Percentiles rank a stretch among this genome's conserved stretches.
phyloP scores from a whole-genome alignment of 2,329 filamentous ascomycete genomes.

The Botrytis sinoallii region DNA sequence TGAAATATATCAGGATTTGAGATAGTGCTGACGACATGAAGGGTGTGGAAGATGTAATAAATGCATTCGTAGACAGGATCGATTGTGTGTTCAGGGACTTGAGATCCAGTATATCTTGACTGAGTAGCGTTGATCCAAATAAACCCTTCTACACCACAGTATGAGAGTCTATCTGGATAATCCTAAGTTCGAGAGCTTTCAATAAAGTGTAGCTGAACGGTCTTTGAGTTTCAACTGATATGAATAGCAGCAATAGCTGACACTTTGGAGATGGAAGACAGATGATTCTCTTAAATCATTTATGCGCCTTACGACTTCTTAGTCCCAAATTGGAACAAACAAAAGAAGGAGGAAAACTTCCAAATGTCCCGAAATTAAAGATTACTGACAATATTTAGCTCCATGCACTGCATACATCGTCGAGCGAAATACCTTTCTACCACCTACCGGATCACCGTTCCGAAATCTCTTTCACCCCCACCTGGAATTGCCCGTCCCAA shows the following conservation, averaged over 20 bases:
- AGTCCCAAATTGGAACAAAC: neutral
- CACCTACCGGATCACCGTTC: neutral
- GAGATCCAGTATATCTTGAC: too few relatives aligned
- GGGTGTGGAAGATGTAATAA: neutral
- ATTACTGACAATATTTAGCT: neutral
- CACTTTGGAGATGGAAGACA: neutral
- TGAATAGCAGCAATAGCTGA: neutral
- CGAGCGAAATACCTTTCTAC: neutral
- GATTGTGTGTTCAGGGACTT: neutral
- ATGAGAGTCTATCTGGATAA: neutral
- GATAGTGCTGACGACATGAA: neutral
- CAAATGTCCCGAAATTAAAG: neutral
- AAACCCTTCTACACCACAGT: neutral
- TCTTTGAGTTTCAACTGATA: neutral
- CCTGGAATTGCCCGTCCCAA: neutral
- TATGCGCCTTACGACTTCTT: neutral
- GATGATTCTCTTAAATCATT: neutral
- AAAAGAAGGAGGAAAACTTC: neutral
- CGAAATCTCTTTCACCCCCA: neutral
- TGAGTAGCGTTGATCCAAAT: neutral
- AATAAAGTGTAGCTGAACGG: too few relatives aligned
- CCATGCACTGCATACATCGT: neutral
- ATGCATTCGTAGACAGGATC: too few relatives aligned
- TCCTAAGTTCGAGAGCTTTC: fast-evolving
- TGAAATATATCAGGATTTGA: too few relatives aligned